Evolutionary conservation across 2,329 filamentous ascomycete genomes (phyloP), one percentile per base, ranked within the genome.

Genomic region (Talaromyces atroroseus): DNA sequence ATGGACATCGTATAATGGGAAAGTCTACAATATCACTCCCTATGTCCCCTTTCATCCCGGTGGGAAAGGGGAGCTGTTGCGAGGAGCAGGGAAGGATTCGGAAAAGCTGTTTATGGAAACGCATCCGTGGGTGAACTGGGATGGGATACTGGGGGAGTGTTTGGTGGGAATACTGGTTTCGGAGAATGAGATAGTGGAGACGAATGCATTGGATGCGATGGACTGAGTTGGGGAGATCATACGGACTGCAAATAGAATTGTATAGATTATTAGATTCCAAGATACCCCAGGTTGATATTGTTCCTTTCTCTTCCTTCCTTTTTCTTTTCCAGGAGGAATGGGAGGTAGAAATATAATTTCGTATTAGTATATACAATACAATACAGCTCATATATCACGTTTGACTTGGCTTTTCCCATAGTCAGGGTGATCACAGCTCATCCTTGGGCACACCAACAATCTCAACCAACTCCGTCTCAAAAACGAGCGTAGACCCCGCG

Each of bases 31-130:
- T 67, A 86, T 99, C 57, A 87, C 87, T 0, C 90, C 92, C 0
- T 99, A 97, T 68, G 70, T 91, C 36, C 85, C 88, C 1, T 99
- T 91, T 68, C 94, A 99, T 70, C 94, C 94, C 0, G 94, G 94
- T 21, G 94, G 78, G 3, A 76, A 78, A 62, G 74, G 79, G 23
- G 84, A 88, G 65, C 75, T 84, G 71, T 78, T 87, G 48, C 76
- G 81, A 26, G 79, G 80, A n/a, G 84, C 83, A 0, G 86, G 86
- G 1, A 79, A 85, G 62, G 86, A 96, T 64, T 83, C 81, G 1
- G 79, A 73, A 24, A 81, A 81, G 69, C 64, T 86, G 63, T 86
- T 86, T 64, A 78, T 80, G 68, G 83, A 86, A 64, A 76, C 84
- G 14, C 83, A 86, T 72, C 82, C 83, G 3, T 86, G 83, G 83